phyloP scores from a whole-genome alignment of 2,329 filamentous ascomycete species.

The Ascochyta pisi region DNA sequence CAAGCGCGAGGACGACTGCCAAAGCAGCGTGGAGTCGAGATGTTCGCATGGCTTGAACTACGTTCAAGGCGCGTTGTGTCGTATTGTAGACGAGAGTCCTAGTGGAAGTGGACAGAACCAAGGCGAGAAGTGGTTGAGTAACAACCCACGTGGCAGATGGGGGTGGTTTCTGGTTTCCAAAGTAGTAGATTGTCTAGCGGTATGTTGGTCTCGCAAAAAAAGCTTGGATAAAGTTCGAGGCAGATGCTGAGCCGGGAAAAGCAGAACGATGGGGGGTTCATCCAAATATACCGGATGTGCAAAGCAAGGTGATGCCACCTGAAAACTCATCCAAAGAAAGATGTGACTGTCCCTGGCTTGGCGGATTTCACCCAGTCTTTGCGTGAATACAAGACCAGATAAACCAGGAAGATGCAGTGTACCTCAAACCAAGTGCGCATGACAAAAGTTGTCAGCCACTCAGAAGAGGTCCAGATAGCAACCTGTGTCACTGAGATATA shows the following conservation, averaged over 20 bases:
- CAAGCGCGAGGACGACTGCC: not conserved
- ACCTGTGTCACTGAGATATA: not conserved
- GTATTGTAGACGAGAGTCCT: not conserved
- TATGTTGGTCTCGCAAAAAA: not conserved
- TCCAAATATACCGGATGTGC: not conserved
- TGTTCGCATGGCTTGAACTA: not conserved
- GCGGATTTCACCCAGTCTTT: not conserved
- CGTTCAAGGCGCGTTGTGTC: not conserved
- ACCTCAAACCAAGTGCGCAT: not conserved
- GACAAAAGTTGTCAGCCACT: not conserved
- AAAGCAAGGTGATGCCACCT: conserved; percentile 2
- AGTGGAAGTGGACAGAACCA: not conserved
- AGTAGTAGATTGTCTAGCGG: not conserved
- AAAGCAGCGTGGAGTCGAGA: not conserved
- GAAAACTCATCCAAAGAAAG: not conserved
- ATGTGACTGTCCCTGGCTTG: conserved; percentile 1
- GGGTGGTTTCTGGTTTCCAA: not conserved
- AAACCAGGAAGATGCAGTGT: not conserved
- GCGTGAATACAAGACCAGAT: not conserved
- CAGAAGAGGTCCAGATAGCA: not conserved
- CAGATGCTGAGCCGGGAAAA: not conserved
- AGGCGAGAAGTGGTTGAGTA: not conserved
- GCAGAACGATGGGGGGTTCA: not conserved
- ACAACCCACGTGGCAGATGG: not conserved
- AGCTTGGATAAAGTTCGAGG: not conserved